These are phyloP conservation scores for Pouteria glomerata DNA, from an alignment of 148 eudicot species.

Conservation along the genomic window DNA sequence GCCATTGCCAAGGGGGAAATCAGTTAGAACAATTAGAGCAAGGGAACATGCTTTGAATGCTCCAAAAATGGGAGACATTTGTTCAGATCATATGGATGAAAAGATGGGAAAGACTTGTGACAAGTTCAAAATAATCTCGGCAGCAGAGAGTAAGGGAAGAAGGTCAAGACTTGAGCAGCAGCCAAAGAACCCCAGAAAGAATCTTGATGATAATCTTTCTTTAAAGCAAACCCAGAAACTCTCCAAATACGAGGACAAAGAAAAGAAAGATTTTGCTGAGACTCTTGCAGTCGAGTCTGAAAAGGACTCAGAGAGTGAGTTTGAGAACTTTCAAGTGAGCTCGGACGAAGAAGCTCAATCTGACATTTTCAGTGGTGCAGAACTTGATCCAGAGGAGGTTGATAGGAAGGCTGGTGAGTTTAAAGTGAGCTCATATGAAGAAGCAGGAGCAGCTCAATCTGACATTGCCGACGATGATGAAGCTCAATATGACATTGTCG, in stretches of 20 bases:
- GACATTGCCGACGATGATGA: slow-evolving; percentile 24
- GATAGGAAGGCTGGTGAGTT: too few relatives aligned
- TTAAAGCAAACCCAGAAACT: slow-evolving; percentile 8
- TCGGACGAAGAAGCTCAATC: slow-evolving; percentile 28
- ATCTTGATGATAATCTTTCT: slow-evolving; percentile 11
- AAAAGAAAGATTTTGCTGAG: slow-evolving; percentile 23
- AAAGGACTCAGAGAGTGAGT: slow-evolving; percentile 10
- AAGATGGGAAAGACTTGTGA: slow-evolving; percentile 20
- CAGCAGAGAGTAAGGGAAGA: slow-evolving; percentile 27
- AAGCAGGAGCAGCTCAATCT: slow-evolving; percentile 21
- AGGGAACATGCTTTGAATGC: slow-evolving; percentile 21
- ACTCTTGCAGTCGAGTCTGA: slow-evolving; percentile 13
- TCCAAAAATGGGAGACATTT: slow-evolving; percentile 12
- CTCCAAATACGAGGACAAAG: slow-evolving; percentile 20
- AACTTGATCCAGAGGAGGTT: too few relatives aligned
- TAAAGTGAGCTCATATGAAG: too few relatives aligned
- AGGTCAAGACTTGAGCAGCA: slow-evolving; percentile 5
- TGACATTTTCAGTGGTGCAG: too few relatives aligned
- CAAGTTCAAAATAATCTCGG: slow-evolving; percentile 22
- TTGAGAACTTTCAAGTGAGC: slow-evolving; percentile 13
- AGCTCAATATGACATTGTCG: slow-evolving; percentile 14
- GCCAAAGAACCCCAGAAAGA: background rate
- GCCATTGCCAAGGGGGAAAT: slow-evolving; percentile 53
- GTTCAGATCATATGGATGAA: slow-evolving; percentile 12
- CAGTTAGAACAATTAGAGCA: slow-evolving; percentile 73